phyloP scores from a whole-genome alignment of 495 filamentous ascomycete species.

The Thozetella sp. region DNA sequence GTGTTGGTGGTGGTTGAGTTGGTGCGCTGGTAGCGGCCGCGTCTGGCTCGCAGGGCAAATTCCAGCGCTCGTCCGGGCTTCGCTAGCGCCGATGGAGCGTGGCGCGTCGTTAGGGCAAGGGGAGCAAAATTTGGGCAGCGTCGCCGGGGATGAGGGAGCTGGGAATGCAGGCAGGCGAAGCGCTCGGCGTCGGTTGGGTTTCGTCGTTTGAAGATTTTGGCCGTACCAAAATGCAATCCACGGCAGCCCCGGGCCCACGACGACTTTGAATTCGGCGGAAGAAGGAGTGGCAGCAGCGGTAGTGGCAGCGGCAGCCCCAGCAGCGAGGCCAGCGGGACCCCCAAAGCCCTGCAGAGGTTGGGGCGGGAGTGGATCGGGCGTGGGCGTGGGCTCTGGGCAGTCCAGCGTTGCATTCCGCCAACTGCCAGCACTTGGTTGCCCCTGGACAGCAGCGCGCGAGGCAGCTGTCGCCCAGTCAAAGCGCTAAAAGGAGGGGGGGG shows the following conservation, averaged over 20 bases:
- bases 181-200: neutral
- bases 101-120: neutral
- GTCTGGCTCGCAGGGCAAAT: neutral
- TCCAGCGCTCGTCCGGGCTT: neutral
- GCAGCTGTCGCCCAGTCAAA: neutral
- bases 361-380: neutral
- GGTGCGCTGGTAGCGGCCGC: neutral
- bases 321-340: neutral
- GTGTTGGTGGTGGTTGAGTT: neutral
- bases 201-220: neutral
- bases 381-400: neutral
- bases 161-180: neutral
- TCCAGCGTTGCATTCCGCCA: slow-evolving; percentile 1
- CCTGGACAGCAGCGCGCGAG: neutral
- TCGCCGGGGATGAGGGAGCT: neutral
- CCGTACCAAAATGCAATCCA: neutral
- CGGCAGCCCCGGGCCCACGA: neutral
- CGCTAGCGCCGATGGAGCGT: neutral
- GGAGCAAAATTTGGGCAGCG: neutral
- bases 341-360: no score
- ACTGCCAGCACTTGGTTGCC: neutral
- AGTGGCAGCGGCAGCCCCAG: neutral
- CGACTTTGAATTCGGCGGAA: neutral
- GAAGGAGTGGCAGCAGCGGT: neutral
- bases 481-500: neutral